These are phyloP conservation scores for Fallopia convolvulus DNA, from an alignment of 148 eudicot genomes.

Conservation along the genomic window DNA sequence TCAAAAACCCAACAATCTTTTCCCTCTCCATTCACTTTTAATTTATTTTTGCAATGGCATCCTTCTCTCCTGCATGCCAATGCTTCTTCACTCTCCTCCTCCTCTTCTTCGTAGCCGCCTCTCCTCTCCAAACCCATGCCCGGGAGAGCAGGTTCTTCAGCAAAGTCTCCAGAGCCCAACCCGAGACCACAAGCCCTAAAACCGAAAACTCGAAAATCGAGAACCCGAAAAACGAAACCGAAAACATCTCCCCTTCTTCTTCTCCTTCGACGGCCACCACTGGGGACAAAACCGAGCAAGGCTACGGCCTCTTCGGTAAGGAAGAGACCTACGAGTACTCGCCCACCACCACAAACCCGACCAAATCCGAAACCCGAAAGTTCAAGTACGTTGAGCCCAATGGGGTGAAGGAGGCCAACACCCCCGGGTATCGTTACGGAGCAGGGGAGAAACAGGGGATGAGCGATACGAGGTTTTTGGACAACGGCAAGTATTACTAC, in stretches of 20 bases:
- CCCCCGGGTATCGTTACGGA: background rate
- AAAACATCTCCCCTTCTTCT: slow-evolving; percentile 11
- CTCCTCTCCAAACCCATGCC: slow-evolving; percentile 19
- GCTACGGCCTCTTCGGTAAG: slow-evolving; percentile 33
- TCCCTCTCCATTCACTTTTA: background rate
- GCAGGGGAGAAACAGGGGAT: slow-evolving; percentile 29
- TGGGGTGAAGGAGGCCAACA: slow-evolving; percentile 1
- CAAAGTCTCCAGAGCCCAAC: slow-evolving; percentile 13
- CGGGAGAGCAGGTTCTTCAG: slow-evolving; percentile 38
- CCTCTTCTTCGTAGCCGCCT: background rate
- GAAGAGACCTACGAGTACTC: slow-evolving; percentile 22
- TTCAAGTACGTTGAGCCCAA: slow-evolving; percentile 12
- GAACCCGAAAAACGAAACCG: background rate
- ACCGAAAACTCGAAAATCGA: background rate
- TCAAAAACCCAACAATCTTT: background rate
- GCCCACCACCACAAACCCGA: slow-evolving; percentile 13
- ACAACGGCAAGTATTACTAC: slow-evolving; percentile 33
- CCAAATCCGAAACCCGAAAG: slow-evolving; percentile 11
- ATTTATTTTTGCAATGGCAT: background rate
- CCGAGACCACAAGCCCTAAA: background rate
- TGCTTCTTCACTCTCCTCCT: background rate
- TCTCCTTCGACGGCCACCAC: slow-evolving; percentile 15
- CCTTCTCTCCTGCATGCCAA: background rate
- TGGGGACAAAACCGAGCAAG: slow-evolving; percentile 17
- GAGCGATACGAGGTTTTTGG: slow-evolving; percentile 48